Conservation (phyloP, 768 basidiomycete genomes). For the Cystobasidium ongulense region DNA sequence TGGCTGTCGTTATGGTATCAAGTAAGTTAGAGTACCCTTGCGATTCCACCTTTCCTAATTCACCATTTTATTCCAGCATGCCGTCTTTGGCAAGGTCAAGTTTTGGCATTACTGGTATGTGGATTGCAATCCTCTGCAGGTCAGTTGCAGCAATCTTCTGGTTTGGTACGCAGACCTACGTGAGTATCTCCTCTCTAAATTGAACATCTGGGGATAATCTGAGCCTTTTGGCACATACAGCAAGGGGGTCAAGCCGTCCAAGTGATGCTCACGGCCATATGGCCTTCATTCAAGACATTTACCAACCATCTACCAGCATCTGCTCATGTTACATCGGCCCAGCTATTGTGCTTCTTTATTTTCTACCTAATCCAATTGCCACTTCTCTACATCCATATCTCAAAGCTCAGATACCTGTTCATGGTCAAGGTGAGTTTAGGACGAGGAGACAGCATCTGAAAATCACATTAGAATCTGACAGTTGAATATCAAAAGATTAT, state of each 20-base stretch:
- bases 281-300: slow-evolving; percentile 38
- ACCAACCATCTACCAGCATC: slow-evolving; percentile 40
- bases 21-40: too few relatives aligned
- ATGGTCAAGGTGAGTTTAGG: slow-evolving; percentile 30
- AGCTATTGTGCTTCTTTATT: slow-evolving; percentile 33
- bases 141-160: slow-evolving; percentile 30
- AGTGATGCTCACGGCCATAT: slow-evolving; percentile 37
- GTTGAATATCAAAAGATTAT: background rate
- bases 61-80: too few relatives aligned
- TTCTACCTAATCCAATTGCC: slow-evolving; percentile 35
- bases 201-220: too few relatives aligned
- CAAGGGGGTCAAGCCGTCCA: slow-evolving; percentile 36
- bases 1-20: slow-evolving; percentile 35
- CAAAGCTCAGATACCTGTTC: slow-evolving; percentile 38
- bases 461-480: background rate
- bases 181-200: too few relatives aligned
- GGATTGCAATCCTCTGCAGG: slow-evolving; percentile 29
- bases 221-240: too few relatives aligned
- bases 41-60: too few relatives aligned
- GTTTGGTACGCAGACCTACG: slow-evolving; percentile 36
- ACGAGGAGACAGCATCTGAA: background rate
- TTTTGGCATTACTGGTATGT: slow-evolving; percentile 37
- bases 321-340: slow-evolving; percentile 36
- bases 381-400: slow-evolving; percentile 36
- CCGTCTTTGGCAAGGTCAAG: slow-evolving; percentile 13